Evolutionary conservation across 345 rosid species (phyloP).

Genomic region (Eucalyptus rudis): DNA sequence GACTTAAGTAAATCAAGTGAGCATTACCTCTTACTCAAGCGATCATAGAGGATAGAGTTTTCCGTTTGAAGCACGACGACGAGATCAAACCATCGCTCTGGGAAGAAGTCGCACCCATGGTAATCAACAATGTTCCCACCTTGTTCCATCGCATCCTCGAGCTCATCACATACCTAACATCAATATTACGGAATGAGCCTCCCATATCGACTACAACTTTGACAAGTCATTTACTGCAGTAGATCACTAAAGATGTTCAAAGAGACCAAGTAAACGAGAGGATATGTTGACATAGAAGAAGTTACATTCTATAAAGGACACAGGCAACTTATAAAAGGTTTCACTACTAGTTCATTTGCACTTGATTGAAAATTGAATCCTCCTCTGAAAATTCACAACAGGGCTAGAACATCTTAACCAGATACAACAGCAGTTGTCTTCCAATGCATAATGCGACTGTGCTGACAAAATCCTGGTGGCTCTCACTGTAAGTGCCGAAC

Average conservation of each 20-base stretch:
- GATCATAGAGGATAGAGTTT: slow-evolving; percentile 59
- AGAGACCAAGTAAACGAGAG: not conserved
- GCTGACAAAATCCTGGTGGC: not conserved
- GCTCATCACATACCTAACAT: slow-evolving; percentile 75
- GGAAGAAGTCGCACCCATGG: slow-evolving; percentile 92
- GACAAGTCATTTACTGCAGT: not conserved
- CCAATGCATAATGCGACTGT: fast-evolving
- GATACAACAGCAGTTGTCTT: not conserved
- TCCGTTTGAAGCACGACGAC: slow-evolving; percentile 84
- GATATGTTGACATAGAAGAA: not conserved
- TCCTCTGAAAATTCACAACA: not conserved
- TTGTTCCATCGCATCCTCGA: slow-evolving; percentile 71
- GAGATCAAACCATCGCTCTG: slow-evolving; percentile 74
- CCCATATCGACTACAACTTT: not conserved
- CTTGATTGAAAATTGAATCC: not conserved
- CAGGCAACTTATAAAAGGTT: not conserved
- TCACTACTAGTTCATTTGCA: not conserved
- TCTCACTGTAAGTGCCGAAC: not conserved
- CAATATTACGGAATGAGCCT: not conserved
- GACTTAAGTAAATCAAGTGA: not conserved
- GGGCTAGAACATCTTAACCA: not conserved
- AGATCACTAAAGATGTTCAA: not conserved
- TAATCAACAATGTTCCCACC: slow-evolving; percentile 88
- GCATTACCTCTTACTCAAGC: slow-evolving; percentile 59
- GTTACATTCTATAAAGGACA: not conserved